Percentiles rank a stretch among this genome's conserved stretches.
Evolutionary conservation across 2,329 filamentous ascomycete genomes (phyloP).

Genomic region (Fusarium secorum): DNA sequence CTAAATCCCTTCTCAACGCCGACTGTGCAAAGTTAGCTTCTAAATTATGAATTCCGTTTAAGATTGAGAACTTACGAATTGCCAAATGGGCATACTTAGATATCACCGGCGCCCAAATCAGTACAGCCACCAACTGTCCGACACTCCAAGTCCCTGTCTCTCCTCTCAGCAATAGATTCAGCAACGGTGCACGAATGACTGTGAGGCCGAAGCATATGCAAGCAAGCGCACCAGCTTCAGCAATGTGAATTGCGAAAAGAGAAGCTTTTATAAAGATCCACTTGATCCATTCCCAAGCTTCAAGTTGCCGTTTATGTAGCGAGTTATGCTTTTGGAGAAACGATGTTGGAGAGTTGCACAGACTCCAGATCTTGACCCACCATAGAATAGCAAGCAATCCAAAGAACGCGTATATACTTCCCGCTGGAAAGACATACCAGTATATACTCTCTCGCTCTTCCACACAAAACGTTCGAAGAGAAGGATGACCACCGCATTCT

Average conservation of each 20-base stretch:
- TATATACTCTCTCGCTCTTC: not conserved
- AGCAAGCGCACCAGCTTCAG: not conserved
- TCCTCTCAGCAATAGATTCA: not conserved
- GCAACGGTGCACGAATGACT: not conserved
- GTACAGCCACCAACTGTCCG: conserved; percentile 6
- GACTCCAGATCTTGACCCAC: conserved; percentile 1
- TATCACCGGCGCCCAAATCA: conserved; percentile 19
- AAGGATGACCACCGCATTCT: conserved; percentile 5
- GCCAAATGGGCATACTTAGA: conserved; percentile 14
- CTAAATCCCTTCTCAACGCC: not conserved
- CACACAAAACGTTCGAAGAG: conserved; percentile 12
- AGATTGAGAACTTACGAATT: not conserved
- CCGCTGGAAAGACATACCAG: conserved; percentile 4
- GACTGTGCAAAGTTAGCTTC: not conserved
- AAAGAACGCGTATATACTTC: not conserved
- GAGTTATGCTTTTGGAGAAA: not conserved
- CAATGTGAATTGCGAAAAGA: rapidly evolving
- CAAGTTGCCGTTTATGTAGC: not conserved
- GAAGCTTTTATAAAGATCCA: rapidly evolving
- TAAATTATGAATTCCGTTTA: rapidly evolving
- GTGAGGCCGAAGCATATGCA: not conserved
- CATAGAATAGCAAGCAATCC: not conserved
- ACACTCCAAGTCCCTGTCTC: conserved; percentile 13
- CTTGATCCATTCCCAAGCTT: not conserved
- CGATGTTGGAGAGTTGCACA: not conserved